Evolutionary conservation across 202 grass and related monocot species (phyloP).

Genomic region (Eragrostis tef): DNA sequence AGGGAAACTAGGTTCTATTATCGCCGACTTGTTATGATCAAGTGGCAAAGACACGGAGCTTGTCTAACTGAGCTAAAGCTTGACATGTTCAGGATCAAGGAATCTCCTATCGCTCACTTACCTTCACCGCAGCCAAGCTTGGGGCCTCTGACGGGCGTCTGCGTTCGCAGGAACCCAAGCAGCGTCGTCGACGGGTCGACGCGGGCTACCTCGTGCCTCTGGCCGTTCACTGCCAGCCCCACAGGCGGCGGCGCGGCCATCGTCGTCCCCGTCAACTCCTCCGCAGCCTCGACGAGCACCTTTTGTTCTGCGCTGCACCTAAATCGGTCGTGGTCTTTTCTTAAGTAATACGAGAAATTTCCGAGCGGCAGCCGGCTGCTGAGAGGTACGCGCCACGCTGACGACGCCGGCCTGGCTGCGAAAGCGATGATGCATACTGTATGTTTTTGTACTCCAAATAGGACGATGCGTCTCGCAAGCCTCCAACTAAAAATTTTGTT

Average conservation of each 20-base stretch:
- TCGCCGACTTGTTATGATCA: too few relatives aligned
- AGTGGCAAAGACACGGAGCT: too few relatives aligned
- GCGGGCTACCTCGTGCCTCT: constrained; percentile 59
- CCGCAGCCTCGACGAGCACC: neutral
- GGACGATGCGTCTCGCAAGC: too few relatives aligned
- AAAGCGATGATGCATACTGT: neutral
- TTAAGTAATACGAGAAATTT: neutral
- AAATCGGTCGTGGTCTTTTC: neutral
- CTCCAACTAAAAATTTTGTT: too few relatives aligned
- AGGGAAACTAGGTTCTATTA: too few relatives aligned
- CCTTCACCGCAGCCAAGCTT: constrained; percentile 90
- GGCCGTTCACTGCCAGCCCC: constrained; percentile 69
- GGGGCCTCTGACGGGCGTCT: constrained; percentile 54
- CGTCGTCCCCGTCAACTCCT: constrained; percentile 18
- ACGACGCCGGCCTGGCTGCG: neutral
- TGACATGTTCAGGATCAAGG: neutral
- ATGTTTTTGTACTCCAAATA: too few relatives aligned
- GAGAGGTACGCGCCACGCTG: constrained; percentile 23
- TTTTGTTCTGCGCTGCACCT: neutral
- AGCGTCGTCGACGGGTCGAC: constrained; percentile 59
- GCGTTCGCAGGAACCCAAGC: constrained; percentile 74
- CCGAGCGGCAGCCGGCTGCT: neutral
- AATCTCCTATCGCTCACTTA: neutral
- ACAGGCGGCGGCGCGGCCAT: neutral
- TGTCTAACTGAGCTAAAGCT: too few relatives aligned